Percentiles rank a stretch among this genome's conserved stretches.
Evolutionary conservation across 2,329 filamentous ascomycete species (phyloP).

Genomic region (Monosporascus sp.): DNA sequence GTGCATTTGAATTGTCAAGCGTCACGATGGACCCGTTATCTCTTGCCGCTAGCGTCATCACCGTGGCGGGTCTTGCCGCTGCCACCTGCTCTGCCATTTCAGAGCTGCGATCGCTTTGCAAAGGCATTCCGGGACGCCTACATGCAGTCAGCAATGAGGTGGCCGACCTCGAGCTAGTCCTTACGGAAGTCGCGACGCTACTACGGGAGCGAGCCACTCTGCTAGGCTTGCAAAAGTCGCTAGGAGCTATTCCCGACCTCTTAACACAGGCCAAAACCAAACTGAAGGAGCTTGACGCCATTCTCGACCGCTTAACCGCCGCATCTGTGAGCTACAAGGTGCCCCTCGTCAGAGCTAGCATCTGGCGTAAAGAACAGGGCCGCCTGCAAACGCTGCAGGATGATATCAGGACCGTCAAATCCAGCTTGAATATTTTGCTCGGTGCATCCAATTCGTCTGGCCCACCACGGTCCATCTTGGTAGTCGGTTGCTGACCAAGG

Average conservation of each 20-base stretch:
- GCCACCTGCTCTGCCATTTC: conserved; percentile 18
- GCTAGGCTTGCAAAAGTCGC: not conserved
- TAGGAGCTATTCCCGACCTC: conserved; percentile 14
- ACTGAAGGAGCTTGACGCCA: conserved; percentile 18
- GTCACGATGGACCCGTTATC: conserved; percentile 11
- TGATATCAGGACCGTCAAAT: conserved; percentile 21
- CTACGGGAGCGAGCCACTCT: conserved; percentile 11
- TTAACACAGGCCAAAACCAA: conserved; percentile 21
- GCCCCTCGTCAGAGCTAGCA: conserved; percentile 1
- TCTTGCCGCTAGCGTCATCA: conserved; percentile 19
- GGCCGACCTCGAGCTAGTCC: conserved; percentile 23
- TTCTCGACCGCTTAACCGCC: conserved; percentile 13
- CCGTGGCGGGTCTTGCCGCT: conserved; percentile 17
- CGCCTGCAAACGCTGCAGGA: conserved; percentile 21
- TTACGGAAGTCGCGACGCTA: conserved; percentile 19
- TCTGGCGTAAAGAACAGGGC: conserved; percentile 19
- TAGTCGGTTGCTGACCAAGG: not conserved
- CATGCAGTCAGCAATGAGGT: conserved; percentile 28
- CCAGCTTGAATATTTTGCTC: conserved; percentile 23
- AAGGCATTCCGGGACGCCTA: conserved; percentile 20
- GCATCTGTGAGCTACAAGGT: conserved; percentile 9
- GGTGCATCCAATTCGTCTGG: conserved; percentile 25
- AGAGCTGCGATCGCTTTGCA: conserved; percentile 19
- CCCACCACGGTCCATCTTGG: no score
- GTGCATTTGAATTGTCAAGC: not conserved